Conservation (phyloP, 805 yeast species). For the Metschnikowia cerradonensis region DNA sequence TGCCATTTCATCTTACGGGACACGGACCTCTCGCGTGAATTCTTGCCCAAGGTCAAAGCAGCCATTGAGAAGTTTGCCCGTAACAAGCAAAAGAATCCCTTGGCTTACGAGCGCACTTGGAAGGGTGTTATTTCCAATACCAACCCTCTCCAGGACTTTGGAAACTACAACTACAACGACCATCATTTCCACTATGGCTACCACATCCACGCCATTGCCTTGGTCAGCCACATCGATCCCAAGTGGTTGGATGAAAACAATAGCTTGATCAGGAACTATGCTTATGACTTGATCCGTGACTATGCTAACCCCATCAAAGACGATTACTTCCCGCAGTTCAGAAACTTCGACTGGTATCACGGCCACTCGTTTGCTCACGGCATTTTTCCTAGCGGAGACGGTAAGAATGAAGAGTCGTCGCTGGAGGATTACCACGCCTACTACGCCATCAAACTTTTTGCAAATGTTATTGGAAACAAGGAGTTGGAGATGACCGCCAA, state of each 20-base stretch:
- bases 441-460: constrained; percentile 67
- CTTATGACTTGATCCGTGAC: constrained; percentile 59
- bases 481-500: constrained; percentile 52
- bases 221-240: constrained; percentile 53
- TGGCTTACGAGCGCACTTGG: constrained; percentile 77
- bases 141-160: constrained; percentile 61
- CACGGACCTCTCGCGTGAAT: constrained; percentile 41
- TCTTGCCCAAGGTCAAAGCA: constrained; percentile 55
- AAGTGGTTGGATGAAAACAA: constrained; percentile 30
- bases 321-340: constrained; percentile 56
- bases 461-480: constrained; percentile 47
- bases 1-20: constrained; percentile 65
- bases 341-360: constrained; percentile 70
- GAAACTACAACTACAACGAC: constrained; percentile 67
- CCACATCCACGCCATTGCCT: constrained; percentile 67
- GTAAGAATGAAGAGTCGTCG: constrained; percentile 70
- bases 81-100: constrained; percentile 68
- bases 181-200: constrained; percentile 78
- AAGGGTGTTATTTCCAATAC: constrained; percentile 74
- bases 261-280: constrained; percentile 45
- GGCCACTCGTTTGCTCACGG: constrained; percentile 84
- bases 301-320: constrained; percentile 60
- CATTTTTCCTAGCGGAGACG: constrained; percentile 64
- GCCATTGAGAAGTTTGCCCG: constrained; percentile 67
- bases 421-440: constrained; percentile 73